Conservation (phyloP, 352 stramenopile genomes). For the Blastocystis sp. region DNA sequence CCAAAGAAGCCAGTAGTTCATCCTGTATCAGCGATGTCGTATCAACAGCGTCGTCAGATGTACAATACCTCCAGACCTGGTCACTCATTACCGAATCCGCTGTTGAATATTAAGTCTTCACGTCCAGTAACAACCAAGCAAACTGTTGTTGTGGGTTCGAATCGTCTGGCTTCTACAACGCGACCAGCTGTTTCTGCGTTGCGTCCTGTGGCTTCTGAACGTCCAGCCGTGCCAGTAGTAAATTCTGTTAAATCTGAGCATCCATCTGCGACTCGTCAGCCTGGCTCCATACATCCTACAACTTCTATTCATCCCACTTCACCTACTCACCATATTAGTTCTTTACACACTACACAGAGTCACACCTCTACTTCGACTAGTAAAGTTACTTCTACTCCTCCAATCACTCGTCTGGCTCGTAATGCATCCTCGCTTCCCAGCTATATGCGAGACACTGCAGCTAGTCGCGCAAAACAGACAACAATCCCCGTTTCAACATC, state of each 20-base stretch:
- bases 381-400: too few relatives aligned
- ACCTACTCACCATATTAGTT: background rate
- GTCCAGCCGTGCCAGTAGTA: too few relatives aligned
- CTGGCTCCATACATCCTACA: background rate
- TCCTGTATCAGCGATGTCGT: background rate
- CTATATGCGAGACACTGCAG: conserved; percentile 18
- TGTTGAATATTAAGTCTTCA: background rate
- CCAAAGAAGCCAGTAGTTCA: background rate
- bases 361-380: too few relatives aligned
- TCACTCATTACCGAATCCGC: background rate
- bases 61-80: background rate
- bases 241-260: too few relatives aligned
- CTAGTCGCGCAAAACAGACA: background rate
- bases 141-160: background rate
- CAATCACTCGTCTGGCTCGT: background rate
- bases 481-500: background rate
- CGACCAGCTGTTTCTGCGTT: background rate
- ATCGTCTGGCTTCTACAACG: background rate
- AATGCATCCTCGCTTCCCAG: background rate
- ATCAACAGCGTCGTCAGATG: background rate
- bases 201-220: background rate
- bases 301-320: background rate
- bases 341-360: too few relatives aligned
- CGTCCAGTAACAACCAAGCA: background rate
- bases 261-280: too few relatives aligned